phyloP scores from a whole-genome alignment of 192 early-diverging fungal species.

The Backusella westeae region DNA sequence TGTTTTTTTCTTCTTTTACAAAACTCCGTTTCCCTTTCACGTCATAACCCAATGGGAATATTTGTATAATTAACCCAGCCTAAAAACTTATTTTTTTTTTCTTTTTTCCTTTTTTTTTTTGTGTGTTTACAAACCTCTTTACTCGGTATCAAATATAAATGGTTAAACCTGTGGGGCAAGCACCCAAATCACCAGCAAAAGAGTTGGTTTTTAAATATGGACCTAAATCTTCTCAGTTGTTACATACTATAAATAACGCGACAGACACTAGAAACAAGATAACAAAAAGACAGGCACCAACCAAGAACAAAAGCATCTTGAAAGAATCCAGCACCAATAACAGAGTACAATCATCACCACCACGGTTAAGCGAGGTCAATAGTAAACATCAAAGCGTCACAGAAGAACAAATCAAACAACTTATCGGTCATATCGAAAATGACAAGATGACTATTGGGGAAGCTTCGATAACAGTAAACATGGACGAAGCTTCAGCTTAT shows the following conservation, averaged over 20 bases:
- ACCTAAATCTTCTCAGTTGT: neutral
- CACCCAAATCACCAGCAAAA: neutral
- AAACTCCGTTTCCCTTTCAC: neutral
- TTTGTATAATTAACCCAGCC: neutral
- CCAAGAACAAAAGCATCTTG: neutral
- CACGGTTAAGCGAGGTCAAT: neutral
- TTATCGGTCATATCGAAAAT: neutral
- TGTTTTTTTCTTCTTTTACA: neutral
- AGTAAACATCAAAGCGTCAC: neutral
- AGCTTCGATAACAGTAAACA: neutral
- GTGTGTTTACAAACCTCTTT: neutral
- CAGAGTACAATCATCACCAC: neutral
- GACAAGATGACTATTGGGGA: neutral
- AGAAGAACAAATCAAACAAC: neutral
- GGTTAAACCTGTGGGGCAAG: neutral
- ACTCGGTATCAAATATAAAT: neutral
- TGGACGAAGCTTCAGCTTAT: neutral
- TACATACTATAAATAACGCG: neutral
- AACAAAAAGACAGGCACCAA: neutral
- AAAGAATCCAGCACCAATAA: neutral
- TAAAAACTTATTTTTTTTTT: neutral
- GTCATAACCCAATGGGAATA: neutral
- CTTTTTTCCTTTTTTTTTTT: neutral
- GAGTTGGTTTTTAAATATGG: neutral
- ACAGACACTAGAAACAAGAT: neutral